Evolutionary conservation across 2,329 filamentous ascomycete species (phyloP), one percentile per base, ranked within the genome.

Genomic region (Colletotrichum aenigma): DNA sequence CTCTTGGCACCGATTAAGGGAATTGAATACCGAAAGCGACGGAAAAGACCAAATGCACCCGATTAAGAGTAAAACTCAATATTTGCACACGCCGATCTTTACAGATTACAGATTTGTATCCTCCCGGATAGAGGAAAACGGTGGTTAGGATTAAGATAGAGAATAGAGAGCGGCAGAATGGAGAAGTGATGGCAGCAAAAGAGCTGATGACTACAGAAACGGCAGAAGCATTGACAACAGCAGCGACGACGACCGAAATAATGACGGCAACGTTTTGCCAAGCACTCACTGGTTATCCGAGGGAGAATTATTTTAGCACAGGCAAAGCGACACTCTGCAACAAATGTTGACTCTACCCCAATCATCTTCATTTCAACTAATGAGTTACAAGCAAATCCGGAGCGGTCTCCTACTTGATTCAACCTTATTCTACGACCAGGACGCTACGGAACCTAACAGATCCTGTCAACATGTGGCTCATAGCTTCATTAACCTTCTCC

Each of bases 391-490:
- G 9, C 12, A n/a, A 0, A 2, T 0, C 9, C 38, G 9, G 5
- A 12, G 5, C 18, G 5, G 38, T 48, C 9, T 4, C 3, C 18
- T n/a, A 3, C 9, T 3, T n/a, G 6, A 0, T n/a, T 6, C 18
- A 6, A n/a, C 4, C 9, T 16, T n/a, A 83, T 68, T 83, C 71
- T 84, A 87, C 85, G 3, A 85, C 79, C 55, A 89, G 75, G 0
- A 89, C 87, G 16, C 84, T 86, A 48, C 87, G 82, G 78, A 89
- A 89, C 4, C 87, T 81, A n/a, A 86, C 86, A 77, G 87, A 73
- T 24, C 85, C 85, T 0, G 83, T 83, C 4, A 79, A n/a, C 62
- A 88, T 81, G 70, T 82, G 82, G 30, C 88, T 84, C 12, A 89
- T 82, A 0, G 89, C 89, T 74, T 87, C 82, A 18, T 86, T 82